Evolutionary conservation across 2,329 filamentous ascomycete species (phyloP).

Genomic region (Beauveria rudraprayagi): DNA sequence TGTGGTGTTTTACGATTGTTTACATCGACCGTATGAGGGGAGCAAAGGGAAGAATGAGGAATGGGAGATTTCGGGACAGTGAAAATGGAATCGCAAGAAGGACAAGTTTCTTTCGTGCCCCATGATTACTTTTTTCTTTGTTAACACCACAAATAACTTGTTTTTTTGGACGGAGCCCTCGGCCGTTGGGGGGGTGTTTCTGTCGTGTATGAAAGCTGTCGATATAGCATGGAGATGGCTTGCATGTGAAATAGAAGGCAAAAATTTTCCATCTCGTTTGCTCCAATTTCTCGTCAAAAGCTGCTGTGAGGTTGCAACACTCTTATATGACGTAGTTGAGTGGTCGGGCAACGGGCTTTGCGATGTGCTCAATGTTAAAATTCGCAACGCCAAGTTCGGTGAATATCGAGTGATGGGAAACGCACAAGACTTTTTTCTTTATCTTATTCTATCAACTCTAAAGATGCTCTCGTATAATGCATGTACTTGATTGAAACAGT

Average conservation of each 20-base stretch:
- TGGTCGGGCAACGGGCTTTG: neutral
- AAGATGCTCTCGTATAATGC: neutral
- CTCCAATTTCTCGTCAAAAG: neutral
- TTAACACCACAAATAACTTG: conserved; percentile 7
- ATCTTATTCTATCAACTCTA: neutral
- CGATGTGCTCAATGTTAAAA: neutral
- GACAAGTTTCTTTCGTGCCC: neutral
- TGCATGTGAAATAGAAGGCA: conserved; percentile 18
- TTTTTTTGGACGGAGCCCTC: conserved; percentile 19
- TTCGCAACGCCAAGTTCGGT: neutral
- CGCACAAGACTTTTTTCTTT: neutral
- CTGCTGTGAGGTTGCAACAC: neutral
- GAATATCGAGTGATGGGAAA: neutral
- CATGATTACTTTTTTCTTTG: conserved; percentile 4
- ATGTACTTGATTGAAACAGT: neutral
- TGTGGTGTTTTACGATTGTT: neutral
- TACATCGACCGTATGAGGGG: neutral
- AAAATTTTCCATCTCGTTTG: conserved; percentile 11
- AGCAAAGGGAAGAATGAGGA: neutral
- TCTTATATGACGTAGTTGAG: too few species aligned
- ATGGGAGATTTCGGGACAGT: neutral
- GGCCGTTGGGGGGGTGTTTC: neutral
- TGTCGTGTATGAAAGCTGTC: conserved; percentile 12
- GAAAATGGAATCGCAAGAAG: neutral
- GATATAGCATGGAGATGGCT: conserved; percentile 11